A percentile compares a stretch with the other conserved stretches of the same genome.
Evolutionary conservation across 2,329 filamentous ascomycete genomes (phyloP).

Genomic region (Aureobasidium sp.): DNA sequence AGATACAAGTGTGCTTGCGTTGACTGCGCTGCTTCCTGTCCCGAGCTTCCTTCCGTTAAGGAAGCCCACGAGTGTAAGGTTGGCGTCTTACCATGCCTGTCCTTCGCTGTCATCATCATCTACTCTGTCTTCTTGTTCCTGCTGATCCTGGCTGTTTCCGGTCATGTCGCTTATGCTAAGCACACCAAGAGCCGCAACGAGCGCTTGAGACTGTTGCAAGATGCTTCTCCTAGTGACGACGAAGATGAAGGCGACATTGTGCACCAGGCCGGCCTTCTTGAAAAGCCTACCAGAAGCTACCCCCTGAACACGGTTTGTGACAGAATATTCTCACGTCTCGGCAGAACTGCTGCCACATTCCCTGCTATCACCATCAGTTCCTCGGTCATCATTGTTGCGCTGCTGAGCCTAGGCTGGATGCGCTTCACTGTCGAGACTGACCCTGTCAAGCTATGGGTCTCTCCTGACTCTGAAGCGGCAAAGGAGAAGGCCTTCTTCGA

Average conservation of each 20-base stretch:
- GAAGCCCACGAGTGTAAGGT: conserved; percentile 68
- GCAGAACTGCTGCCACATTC: conserved; percentile 72
- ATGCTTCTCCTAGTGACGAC: conserved; percentile 76
- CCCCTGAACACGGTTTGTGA: conserved; percentile 78
- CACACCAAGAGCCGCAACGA: conserved; percentile 71
- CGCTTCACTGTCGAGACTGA: conserved; percentile 84
- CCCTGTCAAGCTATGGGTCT: conserved; percentile 93
- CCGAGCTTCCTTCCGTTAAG: conserved; percentile 69
- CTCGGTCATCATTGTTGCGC: conserved; percentile 65
- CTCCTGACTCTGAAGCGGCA: conserved; percentile 81
- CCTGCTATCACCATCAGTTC: conserved; percentile 73
- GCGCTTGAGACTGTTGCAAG: conserved; percentile 77
- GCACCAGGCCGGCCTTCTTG: conserved; percentile 66
- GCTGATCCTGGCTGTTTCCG: conserved; percentile 59
- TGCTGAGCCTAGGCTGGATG: conserved; percentile 83
- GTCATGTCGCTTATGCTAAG: conserved; percentile 67
- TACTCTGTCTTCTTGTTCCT: conserved; percentile 70
- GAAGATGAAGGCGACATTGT: conserved; percentile 88
- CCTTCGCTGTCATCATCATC: conserved; percentile 81
- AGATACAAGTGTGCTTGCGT: conserved; percentile 86
- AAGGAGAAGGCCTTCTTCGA: conserved; percentile 94
- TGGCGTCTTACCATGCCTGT: conserved; percentile 82
- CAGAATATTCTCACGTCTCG: conserved; percentile 69
- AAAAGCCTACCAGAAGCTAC: conserved; percentile 73
- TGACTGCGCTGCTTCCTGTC: conserved; percentile 82